Evolutionary conservation across 2,329 filamentous ascomycete species (phyloP).

Genomic region (Rugonectria rugulosa): DNA sequence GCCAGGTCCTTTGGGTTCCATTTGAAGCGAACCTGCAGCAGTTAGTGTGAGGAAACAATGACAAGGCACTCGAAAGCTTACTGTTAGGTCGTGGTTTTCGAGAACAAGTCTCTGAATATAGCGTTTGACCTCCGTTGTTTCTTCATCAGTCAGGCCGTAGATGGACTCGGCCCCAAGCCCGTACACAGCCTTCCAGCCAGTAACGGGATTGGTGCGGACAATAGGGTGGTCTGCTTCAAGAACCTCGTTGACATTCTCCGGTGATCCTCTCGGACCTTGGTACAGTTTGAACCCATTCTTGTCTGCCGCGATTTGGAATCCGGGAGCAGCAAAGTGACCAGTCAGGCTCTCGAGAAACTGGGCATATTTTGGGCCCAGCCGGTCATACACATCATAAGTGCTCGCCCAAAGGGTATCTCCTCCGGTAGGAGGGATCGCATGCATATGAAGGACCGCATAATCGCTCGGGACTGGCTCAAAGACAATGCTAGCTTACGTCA

Average conservation of each 20-base stretch:
- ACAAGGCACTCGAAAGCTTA: too few species aligned
- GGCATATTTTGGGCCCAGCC: slow-evolving; percentile 58
- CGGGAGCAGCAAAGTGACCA: slow-evolving; percentile 49
- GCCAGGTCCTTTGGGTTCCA: slow-evolving; percentile 53
- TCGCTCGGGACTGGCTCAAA: slow-evolving; percentile 65
- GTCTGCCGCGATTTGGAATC: slow-evolving; percentile 31
- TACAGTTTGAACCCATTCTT: slow-evolving; percentile 44
- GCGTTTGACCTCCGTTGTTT: slow-evolving; percentile 50
- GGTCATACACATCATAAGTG: slow-evolving; percentile 66
- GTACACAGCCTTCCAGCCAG: slow-evolving; percentile 63
- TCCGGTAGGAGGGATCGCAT: slow-evolving; percentile 59
- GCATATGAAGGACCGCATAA: slow-evolving; percentile 63
- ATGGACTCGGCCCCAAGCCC: slow-evolving; percentile 52
- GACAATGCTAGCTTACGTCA: slow-evolving; percentile 66
- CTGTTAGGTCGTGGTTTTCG: slow-evolving; percentile 58
- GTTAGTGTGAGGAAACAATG: too few species aligned
- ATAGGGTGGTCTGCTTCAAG: slow-evolving; percentile 62
- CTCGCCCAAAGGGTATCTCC: slow-evolving; percentile 68
- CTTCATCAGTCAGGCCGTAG: slow-evolving; percentile 53
- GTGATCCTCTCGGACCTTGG: slow-evolving; percentile 43
- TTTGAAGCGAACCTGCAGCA: slow-evolving; percentile 56
- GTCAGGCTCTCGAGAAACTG: slow-evolving; percentile 61
- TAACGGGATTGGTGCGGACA: slow-evolving; percentile 68
- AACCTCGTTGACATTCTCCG: slow-evolving; percentile 55
- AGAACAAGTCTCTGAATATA: slow-evolving; percentile 50